These are phyloP conservation scores for Yarrowia yakushimensis DNA, from an alignment of 805 yeast species.

Conservation along the genomic window DNA sequence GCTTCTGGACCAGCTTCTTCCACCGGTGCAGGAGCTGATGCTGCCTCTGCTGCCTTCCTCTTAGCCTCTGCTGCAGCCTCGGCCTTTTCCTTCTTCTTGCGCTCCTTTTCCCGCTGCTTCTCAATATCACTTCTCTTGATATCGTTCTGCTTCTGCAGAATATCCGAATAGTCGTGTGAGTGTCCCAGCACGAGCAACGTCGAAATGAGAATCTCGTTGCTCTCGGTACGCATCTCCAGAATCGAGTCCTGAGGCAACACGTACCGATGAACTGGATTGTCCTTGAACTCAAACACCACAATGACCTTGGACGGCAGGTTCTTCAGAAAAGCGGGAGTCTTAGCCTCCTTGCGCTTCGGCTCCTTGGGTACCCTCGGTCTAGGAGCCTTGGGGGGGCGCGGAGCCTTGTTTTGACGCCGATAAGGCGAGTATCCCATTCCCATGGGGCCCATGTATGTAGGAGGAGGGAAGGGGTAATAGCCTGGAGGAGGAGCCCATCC, in stretches of 20 bases:
- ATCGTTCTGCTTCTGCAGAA: conserved; percentile 34
- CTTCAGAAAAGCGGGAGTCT: conserved; percentile 24
- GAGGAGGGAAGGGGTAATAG: conserved; percentile 15
- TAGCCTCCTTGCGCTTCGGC: conserved; percentile 20
- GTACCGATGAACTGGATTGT: conserved; percentile 71
- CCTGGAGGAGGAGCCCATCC: conserved; percentile 4
- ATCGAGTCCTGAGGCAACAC: conserved; percentile 73
- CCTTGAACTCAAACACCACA: conserved; percentile 79
- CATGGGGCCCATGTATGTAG: conserved; percentile 19
- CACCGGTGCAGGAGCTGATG: not conserved
- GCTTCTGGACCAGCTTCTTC: not conserved
- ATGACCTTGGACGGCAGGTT: conserved; percentile 46
- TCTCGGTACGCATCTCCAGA: conserved; percentile 47
- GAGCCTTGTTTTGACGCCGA: conserved; percentile 21
- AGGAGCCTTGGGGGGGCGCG: conserved; percentile 27
- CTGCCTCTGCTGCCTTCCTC: not conserved
- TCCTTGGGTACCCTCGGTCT: conserved; percentile 16
- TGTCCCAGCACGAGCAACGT: conserved; percentile 36
- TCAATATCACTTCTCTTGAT: conserved; percentile 31
- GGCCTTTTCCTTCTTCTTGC: conserved; percentile 30
- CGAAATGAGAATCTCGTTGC: conserved; percentile 41
- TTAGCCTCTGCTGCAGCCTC: not conserved
- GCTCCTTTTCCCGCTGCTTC: conserved; percentile 33
- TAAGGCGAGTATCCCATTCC: conserved; percentile 23
- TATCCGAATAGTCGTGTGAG: conserved; percentile 20